These are phyloP conservation scores for Bipolaris bicolor DNA, from an alignment of 2,329 filamentous ascomycete genomes.

Conservation along the genomic window DNA sequence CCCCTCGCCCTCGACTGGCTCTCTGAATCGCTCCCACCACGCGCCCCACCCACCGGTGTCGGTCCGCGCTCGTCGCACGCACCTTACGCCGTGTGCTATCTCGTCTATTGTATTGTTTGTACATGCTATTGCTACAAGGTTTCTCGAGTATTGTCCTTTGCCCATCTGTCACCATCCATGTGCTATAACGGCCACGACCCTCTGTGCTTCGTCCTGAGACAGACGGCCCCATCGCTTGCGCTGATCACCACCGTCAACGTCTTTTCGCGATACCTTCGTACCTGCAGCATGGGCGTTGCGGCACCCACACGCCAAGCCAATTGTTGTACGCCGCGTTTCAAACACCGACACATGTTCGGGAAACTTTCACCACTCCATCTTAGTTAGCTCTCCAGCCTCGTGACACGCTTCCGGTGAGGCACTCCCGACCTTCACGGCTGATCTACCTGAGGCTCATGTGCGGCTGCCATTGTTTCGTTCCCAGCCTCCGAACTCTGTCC, in stretches of 20 bases:
- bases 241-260: slow-evolving; percentile 23
- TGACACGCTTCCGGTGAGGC: slow-evolving; percentile 2
- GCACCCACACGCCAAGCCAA: slow-evolving; percentile 17
- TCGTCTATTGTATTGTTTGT: no score
- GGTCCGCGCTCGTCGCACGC: slow-evolving; percentile 11
- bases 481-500: slow-evolving; percentile 24
- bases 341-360: slow-evolving; percentile 2
- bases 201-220: slow-evolving; percentile 30
- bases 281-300: slow-evolving; percentile 26
- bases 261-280: slow-evolving; percentile 22
- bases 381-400: slow-evolving; percentile 8
- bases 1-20: slow-evolving; percentile 8
- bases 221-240: slow-evolving; percentile 19
- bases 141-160: background rate
- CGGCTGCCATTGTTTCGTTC: slow-evolving; percentile 24
- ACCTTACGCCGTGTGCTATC: no score
- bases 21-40: slow-evolving; percentile 15
- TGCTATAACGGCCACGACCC: slow-evolving; percentile 22
- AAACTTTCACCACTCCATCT: slow-evolving; percentile 13
- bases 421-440: background rate
- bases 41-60: slow-evolving; percentile 15
- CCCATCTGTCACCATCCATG: slow-evolving; percentile 14
- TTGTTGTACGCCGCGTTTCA: slow-evolving; percentile 24
- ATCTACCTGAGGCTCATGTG: slow-evolving; percentile 4
- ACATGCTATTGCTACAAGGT: background rate